Evolutionary conservation across 2,329 filamentous ascomycete genomes (phyloP), one percentile per base, ranked within the genome.

Genomic region (Zymoseptoria ardabiliae): DNA sequence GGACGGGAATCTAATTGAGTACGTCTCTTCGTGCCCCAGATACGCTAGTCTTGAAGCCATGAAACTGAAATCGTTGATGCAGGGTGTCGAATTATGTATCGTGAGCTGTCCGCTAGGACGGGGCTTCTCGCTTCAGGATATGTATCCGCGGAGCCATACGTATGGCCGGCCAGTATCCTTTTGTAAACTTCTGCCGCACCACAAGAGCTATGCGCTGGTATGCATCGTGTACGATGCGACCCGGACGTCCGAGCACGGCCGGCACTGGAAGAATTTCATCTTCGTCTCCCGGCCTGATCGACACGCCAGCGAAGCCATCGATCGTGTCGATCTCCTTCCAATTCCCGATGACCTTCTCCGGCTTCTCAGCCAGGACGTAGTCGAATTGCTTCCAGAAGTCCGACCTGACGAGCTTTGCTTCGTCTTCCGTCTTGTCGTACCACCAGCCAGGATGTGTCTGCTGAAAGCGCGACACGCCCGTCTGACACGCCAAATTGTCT

Each of bases 1-100:
- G 2, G 84, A 86, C 71, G 81, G 79, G 4, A 86, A 85, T 69
- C 65, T 86, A 63, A 78, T 86, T 49, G 84, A 86, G 83, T 86
- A 66, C 69, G 81, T 74, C 10, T 19, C 13, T 53, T 49, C n/a
- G 9, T 48, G 30, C 41, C 10, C 21, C 35, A 19, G 28, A 19
- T 6, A 17, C 41, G 53, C 21, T 45, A 6, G 20, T 17, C 41
- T 50, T 17, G 28, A 7, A 45, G n/a, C 10, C 17, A 5, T 17
- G 30, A 30, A 20, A 23, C 53, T 53, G 45, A 58, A 52, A 9
- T 20, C 22, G 13, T 17, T 17, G n/a, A 9, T 56, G 11, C 53
- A 70, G 68, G 53, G 67, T 69, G 4, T 70, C 69, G 30, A 71
- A 70, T 50, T 70, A 70, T 56, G 64, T 71, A 45, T 45, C 35